phyloP scores from a whole-genome alignment of 2,329 filamentous ascomycete genomes.

The Myrmaecium sp. region DNA sequence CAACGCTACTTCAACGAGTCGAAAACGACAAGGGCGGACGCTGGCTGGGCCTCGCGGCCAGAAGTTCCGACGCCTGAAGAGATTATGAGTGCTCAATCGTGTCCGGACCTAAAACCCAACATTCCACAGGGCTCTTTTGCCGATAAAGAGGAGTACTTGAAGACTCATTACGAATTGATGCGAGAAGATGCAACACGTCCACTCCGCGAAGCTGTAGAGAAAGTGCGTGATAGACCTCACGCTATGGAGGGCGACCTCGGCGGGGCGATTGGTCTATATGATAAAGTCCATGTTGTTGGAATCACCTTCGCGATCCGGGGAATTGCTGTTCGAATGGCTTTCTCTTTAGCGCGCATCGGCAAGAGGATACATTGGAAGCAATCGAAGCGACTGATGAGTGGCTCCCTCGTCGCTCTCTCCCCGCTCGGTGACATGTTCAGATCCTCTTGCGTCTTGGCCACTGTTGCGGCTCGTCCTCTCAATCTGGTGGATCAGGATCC shows the following conservation, averaged over 20 bases:
- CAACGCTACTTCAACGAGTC: too few species aligned
- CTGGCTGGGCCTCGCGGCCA: too few species aligned
- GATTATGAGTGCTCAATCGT: slow-evolving; percentile 31
- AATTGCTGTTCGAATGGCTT: slow-evolving; percentile 49
- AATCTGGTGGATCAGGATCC: slow-evolving; percentile 46
- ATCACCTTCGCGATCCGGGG: slow-evolving; percentile 46
- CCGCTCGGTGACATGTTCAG: slow-evolving; percentile 44
- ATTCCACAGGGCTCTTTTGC: too few species aligned
- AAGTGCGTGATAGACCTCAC: slow-evolving; percentile 33
- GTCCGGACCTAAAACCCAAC: too few species aligned
- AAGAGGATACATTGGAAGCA: slow-evolving; percentile 54
- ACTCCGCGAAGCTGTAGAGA: slow-evolving; percentile 47
- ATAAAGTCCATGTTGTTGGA: slow-evolving; percentile 8
- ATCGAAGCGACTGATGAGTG: slow-evolving; percentile 38
- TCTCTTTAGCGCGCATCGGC: slow-evolving; percentile 48
- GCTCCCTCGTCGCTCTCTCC: slow-evolving; percentile 38
- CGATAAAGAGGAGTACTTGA: slow-evolving; percentile 48
- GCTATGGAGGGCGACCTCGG: slow-evolving; percentile 39
- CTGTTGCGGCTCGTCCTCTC: slow-evolving; percentile 53
- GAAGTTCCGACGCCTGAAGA: slow-evolving; percentile 40
- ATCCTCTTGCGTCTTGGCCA: slow-evolving; percentile 49
- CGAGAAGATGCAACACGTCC: slow-evolving; percentile 57
- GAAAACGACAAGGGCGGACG: too few species aligned
- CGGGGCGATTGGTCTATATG: slow-evolving; percentile 19
- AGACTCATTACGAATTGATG: slow-evolving; percentile 57